Evolutionary conservation across 2,329 filamentous ascomycete species (phyloP), one percentile per base, ranked within the genome.

Genomic region (Colletotrichum agaves): DNA sequence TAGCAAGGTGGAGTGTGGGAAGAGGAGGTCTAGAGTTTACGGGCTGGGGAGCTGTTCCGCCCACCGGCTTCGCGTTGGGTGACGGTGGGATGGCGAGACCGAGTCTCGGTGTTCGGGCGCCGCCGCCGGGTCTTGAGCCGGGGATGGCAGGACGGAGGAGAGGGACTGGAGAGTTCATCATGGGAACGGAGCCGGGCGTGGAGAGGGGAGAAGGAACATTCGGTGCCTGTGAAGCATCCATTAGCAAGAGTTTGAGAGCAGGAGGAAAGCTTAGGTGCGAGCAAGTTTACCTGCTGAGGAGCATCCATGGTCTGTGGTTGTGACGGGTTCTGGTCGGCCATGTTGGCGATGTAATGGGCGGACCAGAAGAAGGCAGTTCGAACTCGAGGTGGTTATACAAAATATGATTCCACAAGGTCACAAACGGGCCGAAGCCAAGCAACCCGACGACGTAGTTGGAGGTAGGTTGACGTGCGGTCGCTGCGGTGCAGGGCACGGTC

Each of bases 71-170:
- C 70, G 85, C 91, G 80, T 89, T 95, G 55, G 93, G 93, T 39
- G 93, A 97, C 1, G 92, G 90, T 41, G 95, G 95, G 66, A 98
- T 98, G 50, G 94, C 93, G 63, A 98, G 88, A 49, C 94, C 95
- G 66, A 98, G 87, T 74, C 92, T 90, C 31, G 93, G 93, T 60
- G 91, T 85, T 71, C 91, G 86, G 67, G 85, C 83, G 67, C 88
- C 89, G 71, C 85, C 83, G 72, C 84, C 85, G 70, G 85, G 85
- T 73, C 89, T 86, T 71, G 83, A 84, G 71, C 93, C 92, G 43
- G 91, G 92, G 63, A 97, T 90, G 69, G 93, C 93, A 61, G 93
- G 92, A 69, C 93, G 91, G 63, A 97, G 90, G 66, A 97, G 88
- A 69, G 93, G 93, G 60, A 91, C 92, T 59, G 92, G 90, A 55